Evolutionary conservation across 306 rosid species (phyloP).

Genomic region (Gleditsia sinensis): DNA sequence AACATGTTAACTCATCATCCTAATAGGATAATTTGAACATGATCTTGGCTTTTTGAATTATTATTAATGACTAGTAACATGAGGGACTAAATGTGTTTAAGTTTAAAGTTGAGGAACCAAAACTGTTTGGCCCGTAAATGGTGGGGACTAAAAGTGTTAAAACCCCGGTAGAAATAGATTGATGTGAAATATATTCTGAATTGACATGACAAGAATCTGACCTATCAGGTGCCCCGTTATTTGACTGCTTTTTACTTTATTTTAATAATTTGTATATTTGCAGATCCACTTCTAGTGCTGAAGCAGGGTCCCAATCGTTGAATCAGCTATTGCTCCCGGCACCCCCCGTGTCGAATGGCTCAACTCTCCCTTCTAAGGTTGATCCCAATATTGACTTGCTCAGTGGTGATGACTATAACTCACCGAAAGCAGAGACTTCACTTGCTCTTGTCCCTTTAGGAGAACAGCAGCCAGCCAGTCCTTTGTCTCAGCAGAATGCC

Average conservation of each 20-base stretch:
- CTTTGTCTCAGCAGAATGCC: constrained; percentile 73
- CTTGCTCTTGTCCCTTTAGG: constrained; percentile 90
- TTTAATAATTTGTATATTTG: constrained; percentile 30
- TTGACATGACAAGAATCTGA: constrained; percentile 22
- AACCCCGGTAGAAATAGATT: constrained; percentile 19
- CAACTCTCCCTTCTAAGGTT: constrained; percentile 44
- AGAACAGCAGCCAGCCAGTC: constrained; percentile 63
- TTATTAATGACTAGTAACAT: too few species aligned
- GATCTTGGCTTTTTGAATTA: too few species aligned
- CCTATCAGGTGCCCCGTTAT: constrained; percentile 27
- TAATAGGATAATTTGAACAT: too few species aligned
- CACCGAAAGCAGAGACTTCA: constrained; percentile 78
- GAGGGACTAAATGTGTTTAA: too few species aligned
- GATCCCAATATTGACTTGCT: constrained; percentile 88
- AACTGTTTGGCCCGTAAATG: too few species aligned
- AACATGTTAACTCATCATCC: too few species aligned
- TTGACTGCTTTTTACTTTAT: constrained; percentile 30
- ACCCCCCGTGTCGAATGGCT: constrained; percentile 60
- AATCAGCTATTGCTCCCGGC: constrained; percentile 84
- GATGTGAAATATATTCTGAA: constrained; percentile 2
- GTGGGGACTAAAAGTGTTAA: too few species aligned
- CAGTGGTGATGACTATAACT: constrained; percentile 88
- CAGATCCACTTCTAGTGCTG: constrained; percentile 66
- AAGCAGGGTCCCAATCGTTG: constrained; percentile 66
- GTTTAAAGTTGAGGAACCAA: too few species aligned